phyloP scores from a whole-genome alignment of 352 stramenopile species.

The Phytopythium kandeliae region DNA sequence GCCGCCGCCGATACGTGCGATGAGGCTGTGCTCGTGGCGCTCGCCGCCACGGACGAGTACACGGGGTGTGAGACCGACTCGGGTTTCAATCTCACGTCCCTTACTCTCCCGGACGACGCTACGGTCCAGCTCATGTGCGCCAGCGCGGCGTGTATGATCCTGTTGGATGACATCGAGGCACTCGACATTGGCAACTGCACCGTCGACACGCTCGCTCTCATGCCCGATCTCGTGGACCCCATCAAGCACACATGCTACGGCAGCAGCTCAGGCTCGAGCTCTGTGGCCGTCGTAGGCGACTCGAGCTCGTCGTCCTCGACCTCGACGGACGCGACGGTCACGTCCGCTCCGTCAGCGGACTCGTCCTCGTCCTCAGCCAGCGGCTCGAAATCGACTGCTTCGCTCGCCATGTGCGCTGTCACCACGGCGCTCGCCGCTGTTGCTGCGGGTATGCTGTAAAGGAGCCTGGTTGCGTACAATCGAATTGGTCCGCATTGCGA shows the following conservation, averaged over 20 bases:
- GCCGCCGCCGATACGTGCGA: constrained; percentile 21
- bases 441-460: constrained; percentile 24
- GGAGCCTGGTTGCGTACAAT: too few species aligned
- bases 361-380: constrained; percentile 6
- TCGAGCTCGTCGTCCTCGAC: constrained; percentile 9
- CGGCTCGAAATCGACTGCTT: constrained; percentile 6
- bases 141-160: constrained; percentile 19
- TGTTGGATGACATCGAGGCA: constrained; percentile 17
- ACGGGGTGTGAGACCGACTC: constrained; percentile 21
- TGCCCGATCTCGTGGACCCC: constrained; percentile 26
- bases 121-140: constrained; percentile 25
- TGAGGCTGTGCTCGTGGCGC: constrained; percentile 15
- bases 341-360: constrained; percentile 6
- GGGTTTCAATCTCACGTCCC: constrained; percentile 24
- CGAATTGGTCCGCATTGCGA: too few species aligned
- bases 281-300: constrained; percentile 5
- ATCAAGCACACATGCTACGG: constrained; percentile 16
- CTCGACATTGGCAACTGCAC: constrained; percentile 24
- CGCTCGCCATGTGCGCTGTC: constrained; percentile 6
- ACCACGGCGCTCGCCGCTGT: constrained; percentile 14
- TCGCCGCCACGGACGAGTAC: constrained; percentile 16
- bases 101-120: constrained; percentile 17
- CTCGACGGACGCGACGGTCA: constrained; percentile 5
- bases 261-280: constrained; percentile 5
- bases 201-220: constrained; percentile 20